These are phyloP conservation scores for Tolypocladium tropicale DNA, from an alignment of 2,329 filamentous ascomycete genomes.

Conservation along the genomic window DNA sequence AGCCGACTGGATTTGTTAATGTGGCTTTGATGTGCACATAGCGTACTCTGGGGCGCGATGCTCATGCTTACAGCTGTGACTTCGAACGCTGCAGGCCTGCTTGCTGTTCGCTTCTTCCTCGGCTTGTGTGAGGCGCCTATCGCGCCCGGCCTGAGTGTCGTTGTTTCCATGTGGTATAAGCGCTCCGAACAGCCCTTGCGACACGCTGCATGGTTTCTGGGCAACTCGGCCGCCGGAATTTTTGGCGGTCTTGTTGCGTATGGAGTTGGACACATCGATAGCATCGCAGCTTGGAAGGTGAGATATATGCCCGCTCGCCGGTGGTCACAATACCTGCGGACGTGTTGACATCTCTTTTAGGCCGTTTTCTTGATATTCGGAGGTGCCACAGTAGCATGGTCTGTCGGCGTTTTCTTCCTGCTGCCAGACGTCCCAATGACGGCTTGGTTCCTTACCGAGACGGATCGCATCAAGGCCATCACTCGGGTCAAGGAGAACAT, in stretches of 20 bases:
- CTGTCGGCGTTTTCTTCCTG: conserved; percentile 8
- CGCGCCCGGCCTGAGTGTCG: conserved; percentile 17
- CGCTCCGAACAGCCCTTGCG: conserved; percentile 16
- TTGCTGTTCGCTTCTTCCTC: conserved; percentile 21
- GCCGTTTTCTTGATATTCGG: conserved; percentile 15
- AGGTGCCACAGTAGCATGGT: conserved; percentile 11
- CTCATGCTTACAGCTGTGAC: conserved; percentile 32
- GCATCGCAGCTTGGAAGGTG: conserved; percentile 15
- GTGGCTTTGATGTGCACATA: background rate
- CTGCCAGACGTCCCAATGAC: conserved; percentile 14
- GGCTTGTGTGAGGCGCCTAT: conserved; percentile 20
- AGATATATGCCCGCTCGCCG: background rate
- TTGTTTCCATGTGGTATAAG: conserved; percentile 24
- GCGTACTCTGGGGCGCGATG: conserved; percentile 24
- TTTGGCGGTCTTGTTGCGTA: conserved; percentile 18
- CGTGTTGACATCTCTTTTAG: background rate
- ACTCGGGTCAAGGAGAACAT: conserved; percentile 20
- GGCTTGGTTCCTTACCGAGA: conserved; percentile 14
- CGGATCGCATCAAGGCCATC: conserved; percentile 19
- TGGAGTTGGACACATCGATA: conserved; percentile 17
- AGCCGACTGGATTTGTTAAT: background rate
- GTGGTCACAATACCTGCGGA: background rate
- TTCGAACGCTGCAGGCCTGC: conserved; percentile 15
- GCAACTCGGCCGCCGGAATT: conserved; percentile 18
- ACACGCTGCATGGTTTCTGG: conserved; percentile 21